Evolutionary conservation across 75 land plant species (phyloP).

Genomic region (Chamaecyparis obtusa): DNA sequence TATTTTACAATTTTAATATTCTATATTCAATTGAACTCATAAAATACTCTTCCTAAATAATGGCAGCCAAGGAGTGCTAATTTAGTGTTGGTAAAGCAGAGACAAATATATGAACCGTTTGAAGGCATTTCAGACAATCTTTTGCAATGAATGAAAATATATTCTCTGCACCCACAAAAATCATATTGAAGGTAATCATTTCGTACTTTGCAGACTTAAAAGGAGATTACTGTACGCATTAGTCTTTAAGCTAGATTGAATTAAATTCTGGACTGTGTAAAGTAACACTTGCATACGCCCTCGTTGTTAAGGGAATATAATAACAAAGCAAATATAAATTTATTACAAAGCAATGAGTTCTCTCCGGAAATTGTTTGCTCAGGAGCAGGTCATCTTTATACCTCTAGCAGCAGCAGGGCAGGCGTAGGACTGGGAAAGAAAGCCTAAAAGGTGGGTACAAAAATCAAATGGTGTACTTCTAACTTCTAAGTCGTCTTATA

Average conservation of each 20-base stretch:
- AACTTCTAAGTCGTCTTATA: no score
- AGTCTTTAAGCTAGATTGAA: neutral
- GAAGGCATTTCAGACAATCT: neutral
- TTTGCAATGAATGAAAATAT: slow-evolving; percentile 1
- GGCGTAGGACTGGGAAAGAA: neutral
- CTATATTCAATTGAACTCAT: neutral
- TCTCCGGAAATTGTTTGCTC: neutral
- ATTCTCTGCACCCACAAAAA: neutral
- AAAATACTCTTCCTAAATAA: neutral
- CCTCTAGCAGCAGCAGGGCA: neutral
- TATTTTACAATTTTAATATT: neutral
- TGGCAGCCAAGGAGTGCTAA: neutral
- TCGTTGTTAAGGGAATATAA: neutral
- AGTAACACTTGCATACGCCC: neutral
- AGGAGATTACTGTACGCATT: neutral
- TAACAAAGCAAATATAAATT: neutral
- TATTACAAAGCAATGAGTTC: neutral
- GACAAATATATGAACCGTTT: neutral
- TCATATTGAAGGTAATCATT: slow-evolving; percentile 2
- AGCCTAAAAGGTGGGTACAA: neutral
- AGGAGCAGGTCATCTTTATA: no score
- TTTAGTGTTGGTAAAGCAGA: slow-evolving; percentile 1
- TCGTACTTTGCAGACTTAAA: neutral
- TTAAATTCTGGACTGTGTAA: neutral
- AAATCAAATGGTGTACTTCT: no score